Evolutionary conservation across 805 yeast genomes (phyloP), one percentile per base, ranked within the genome.

Genomic region (Saccharomyces kudriavzevii): DNA sequence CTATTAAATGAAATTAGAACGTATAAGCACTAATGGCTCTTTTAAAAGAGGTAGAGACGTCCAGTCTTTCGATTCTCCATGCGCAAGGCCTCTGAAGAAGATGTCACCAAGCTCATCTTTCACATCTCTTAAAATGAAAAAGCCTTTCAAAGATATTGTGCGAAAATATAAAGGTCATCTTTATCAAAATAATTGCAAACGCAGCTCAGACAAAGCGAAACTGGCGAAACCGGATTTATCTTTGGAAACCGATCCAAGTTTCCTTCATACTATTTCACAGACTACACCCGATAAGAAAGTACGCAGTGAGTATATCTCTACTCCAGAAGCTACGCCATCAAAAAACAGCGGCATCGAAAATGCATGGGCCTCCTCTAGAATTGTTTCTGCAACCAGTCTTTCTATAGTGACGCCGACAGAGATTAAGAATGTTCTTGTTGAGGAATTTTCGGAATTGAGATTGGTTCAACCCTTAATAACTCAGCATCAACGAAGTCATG

Each of bases 21-120:
- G 52, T 8, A 27, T 48, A 48, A 6, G 40, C 29, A 49, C 47
- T 11, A 30, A 54, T 47, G 57, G 57, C 43, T 55, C 61, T 17
- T 52, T 51, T 48, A 61, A 61, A 52, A 55, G 64, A 51, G 45
- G 50, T 45, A 56, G 61, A 52, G 63, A 61, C 24, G 29, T 56
- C 13, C 56, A 49, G 20, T 30, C 30, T 14, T 49, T 53, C 13
- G 64, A 61, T 20, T 40, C 45, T 5, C 17, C 46, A 20, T 40
- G 35, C n/a, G 3, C 24, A 5, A 55, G 59, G 35, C 56, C 59
- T 10, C 45, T 40, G 11, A 59, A 59, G 45, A 57, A 54, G 47
- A 47, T 48, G 4, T 50, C 54, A 13, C 56, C 55, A 8, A 47
- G 30, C 46, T 24, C 28, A 47, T 29, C 29, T 26, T 45, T 40